Conservation (phyloP, 345 rosid species). For the Lagerstroemia speciosa region DNA sequence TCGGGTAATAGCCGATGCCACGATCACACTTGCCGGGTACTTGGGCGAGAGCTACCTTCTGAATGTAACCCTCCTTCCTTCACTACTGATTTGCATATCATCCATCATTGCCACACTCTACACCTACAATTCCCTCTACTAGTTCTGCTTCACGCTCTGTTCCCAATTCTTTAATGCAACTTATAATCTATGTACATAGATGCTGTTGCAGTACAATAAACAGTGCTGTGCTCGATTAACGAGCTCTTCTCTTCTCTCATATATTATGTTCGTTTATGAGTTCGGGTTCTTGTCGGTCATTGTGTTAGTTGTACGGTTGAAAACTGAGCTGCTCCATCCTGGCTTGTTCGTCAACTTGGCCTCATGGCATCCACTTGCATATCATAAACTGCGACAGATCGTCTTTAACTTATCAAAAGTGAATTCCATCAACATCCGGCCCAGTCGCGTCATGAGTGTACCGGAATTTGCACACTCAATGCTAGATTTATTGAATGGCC, state of each 20-base stretch:
- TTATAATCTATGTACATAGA: background rate
- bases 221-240: background rate
- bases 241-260: background rate
- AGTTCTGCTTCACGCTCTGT: background rate
- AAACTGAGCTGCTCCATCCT: no score
- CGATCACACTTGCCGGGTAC: slow-evolving; percentile 85
- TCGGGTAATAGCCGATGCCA: slow-evolving; percentile 85
- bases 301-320: no score
- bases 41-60: slow-evolving; percentile 60
- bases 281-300: no score
- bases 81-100: slow-evolving; percentile 56
- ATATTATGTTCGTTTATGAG: no score
- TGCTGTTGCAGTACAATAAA: background rate
- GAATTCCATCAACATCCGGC: no score
- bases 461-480: no score
- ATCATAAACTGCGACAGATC: no score
- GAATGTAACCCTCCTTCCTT: slow-evolving; percentile 81
- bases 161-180: background rate
- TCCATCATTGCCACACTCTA: slow-evolving; percentile 78
- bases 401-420: background rate
- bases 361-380: no score
- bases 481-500: background rate
- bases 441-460: no score
- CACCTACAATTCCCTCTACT: slow-evolving; percentile 93
- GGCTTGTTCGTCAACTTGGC: no score